phyloP scores from a whole-genome alignment of 2,329 filamentous ascomycete species.

The Passalora sequoiae region DNA sequence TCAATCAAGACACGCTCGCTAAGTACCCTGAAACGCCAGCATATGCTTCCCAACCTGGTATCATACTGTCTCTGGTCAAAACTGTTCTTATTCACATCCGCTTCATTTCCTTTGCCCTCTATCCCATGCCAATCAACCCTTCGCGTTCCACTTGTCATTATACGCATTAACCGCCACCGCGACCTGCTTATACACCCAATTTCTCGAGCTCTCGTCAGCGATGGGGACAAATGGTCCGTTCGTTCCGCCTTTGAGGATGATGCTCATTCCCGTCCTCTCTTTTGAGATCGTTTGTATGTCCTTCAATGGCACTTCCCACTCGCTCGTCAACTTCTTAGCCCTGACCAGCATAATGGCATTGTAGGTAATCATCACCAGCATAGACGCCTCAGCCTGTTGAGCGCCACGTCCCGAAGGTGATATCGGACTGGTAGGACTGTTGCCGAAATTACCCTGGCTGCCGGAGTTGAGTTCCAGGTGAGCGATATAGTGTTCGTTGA shows the following conservation, averaged over 20 bases:
- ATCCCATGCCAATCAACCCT: conserved; percentile 37
- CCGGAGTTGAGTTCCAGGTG: conserved; percentile 69
- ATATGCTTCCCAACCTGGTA: not conserved
- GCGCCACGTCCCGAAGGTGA: conserved; percentile 10
- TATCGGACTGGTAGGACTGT: conserved; percentile 14
- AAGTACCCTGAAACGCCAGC: not conserved
- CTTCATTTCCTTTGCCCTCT: not conserved
- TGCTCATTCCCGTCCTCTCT: conserved; percentile 87
- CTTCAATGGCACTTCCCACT: conserved; percentile 95
- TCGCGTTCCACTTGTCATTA: conserved; percentile 62
- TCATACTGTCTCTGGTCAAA: not conserved
- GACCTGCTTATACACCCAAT: conserved; percentile 63
- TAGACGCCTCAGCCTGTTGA: conserved; percentile 37
- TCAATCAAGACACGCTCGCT: too few species aligned
- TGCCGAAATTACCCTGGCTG: conserved; percentile 61
- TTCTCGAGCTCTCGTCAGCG: conserved; percentile 71
- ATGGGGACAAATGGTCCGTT: conserved; percentile 95
- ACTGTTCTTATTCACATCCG: not conserved
- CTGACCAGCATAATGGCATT: conserved; percentile 82
- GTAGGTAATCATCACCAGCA: conserved; percentile 63
- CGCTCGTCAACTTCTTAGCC: conserved; percentile 75
- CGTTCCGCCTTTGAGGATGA: conserved; percentile 80
- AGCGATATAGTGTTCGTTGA: conserved; percentile 95
- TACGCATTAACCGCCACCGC: conserved; percentile 63
- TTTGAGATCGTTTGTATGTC: conserved; percentile 97